Evolutionary conservation across 805 yeast genomes (phyloP).

Genomic region (Lipomyces mesembrius): DNA sequence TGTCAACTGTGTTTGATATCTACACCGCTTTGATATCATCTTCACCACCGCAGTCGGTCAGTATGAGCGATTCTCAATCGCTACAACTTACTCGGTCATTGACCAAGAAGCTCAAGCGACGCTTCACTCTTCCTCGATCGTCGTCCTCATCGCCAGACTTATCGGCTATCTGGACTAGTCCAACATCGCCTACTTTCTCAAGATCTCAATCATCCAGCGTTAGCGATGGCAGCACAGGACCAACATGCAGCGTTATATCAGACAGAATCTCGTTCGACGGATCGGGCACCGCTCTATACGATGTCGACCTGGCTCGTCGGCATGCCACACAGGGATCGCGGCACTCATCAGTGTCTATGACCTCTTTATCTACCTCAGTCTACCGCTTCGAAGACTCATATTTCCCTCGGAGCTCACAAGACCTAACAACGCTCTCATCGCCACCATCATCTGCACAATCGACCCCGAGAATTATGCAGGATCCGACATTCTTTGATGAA

Average conservation of each 20-base stretch:
- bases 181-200: slow-evolving; percentile 6
- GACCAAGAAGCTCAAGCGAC: slow-evolving; percentile 27
- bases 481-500: slow-evolving; percentile 28
- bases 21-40: neutral
- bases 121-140: slow-evolving; percentile 32
- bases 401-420: slow-evolving; percentile 2
- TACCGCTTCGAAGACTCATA: slow-evolving; percentile 3
- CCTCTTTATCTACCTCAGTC: slow-evolving; percentile 6
- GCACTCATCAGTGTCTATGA: neutral
- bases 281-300: neutral
- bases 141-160: slow-evolving; percentile 5
- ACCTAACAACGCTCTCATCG: slow-evolving; percentile 5
- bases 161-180: neutral
- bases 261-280: slow-evolving; percentile 8
- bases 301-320: neutral
- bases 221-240: slow-evolving; percentile 3
- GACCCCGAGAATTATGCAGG: slow-evolving; percentile 22
- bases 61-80: neutral
- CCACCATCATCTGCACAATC: slow-evolving; percentile 13
- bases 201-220: neutral
- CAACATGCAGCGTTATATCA: neutral
- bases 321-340: neutral
- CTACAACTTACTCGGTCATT: slow-evolving; percentile 25
- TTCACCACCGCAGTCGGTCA: neutral
- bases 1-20: neutral